These are phyloP conservation scores for Leucosporidium scottii DNA, from an alignment of 768 basidiomycete species.

Conservation along the genomic window DNA sequence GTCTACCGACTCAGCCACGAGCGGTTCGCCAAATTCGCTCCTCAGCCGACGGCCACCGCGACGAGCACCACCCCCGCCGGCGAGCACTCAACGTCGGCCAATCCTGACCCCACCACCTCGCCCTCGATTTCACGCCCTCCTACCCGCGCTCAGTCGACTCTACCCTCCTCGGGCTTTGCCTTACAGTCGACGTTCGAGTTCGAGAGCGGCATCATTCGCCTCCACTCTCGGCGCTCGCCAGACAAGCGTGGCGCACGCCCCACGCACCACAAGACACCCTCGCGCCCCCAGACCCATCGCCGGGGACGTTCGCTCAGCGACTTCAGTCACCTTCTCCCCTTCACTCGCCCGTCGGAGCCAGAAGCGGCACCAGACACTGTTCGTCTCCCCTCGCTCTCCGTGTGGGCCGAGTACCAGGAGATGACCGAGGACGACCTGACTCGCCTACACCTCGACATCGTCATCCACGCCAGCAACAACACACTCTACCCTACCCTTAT, in stretches of 20 bases:
- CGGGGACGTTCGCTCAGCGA: conserved; percentile 12
- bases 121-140: background rate
- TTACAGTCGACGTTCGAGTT: conserved; percentile 55
- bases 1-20: conserved; percentile 74
- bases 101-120: background rate
- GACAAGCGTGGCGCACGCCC: background rate
- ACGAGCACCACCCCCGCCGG: no score
- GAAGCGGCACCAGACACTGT: conserved; percentile 23
- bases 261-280: background rate
- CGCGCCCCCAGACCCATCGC: background rate
- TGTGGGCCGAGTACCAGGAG: conserved; percentile 71
- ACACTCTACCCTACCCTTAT: conserved; percentile 71
- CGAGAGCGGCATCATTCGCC: conserved; percentile 61
- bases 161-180: background rate
- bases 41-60: background rate
- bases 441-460: conserved; percentile 72
- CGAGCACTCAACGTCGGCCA: background rate
- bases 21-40: conserved; percentile 49
- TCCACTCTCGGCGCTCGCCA: conserved; percentile 9
- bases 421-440: conserved; percentile 32
- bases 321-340: background rate
- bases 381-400: conserved; percentile 62
- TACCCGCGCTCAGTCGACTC: background rate
- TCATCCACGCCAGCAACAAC: conserved; percentile 85
- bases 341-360: background rate